These are phyloP conservation scores for Trichoderma brevicompactum DNA, from an alignment of 2,329 filamentous ascomycete species.

Conservation along the genomic window DNA sequence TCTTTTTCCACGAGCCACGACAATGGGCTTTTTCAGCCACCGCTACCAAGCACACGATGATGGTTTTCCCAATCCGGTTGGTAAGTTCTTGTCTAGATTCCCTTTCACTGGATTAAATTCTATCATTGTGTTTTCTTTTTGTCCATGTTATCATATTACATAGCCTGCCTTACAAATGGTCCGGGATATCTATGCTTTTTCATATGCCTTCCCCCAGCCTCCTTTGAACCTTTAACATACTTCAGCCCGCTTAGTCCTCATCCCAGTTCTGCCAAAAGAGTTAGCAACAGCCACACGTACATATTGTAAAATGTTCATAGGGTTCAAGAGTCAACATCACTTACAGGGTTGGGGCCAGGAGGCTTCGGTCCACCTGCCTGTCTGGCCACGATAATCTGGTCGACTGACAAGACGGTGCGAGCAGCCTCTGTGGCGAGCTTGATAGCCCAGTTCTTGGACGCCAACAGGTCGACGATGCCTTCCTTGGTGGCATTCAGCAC, in stretches of 20 bases:
- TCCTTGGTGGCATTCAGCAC: slow-evolving; percentile 84
- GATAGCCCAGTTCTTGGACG: slow-evolving; percentile 95
- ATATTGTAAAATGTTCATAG: not conserved
- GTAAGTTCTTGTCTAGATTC: not conserved
- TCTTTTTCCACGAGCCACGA: no score
- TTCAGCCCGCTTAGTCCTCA: slow-evolving; percentile 57
- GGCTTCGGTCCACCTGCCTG: slow-evolving; percentile 98
- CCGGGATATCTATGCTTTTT: slow-evolving; percentile 36
- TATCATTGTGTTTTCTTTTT: slow-evolving; percentile 25
- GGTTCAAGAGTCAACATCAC: slow-evolving; percentile 33
- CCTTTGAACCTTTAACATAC: not conserved
- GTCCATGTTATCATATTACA: slow-evolving; percentile 26
- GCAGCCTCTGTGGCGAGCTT: slow-evolving; percentile 95
- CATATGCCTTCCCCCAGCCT: slow-evolving; percentile 29
- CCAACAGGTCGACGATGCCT: slow-evolving; percentile 89
- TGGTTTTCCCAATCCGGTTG: not conserved
- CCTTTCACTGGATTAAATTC: slow-evolving; percentile 26
- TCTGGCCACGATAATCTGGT: slow-evolving; percentile 98
- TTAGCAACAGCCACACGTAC: slow-evolving; percentile 36
- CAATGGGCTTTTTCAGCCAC: no score
- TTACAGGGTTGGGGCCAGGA: slow-evolving; percentile 82
- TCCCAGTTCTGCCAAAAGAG: slow-evolving; percentile 59
- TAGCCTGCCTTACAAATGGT: slow-evolving; percentile 13
- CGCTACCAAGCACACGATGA: not conserved
- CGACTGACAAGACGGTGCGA: slow-evolving; percentile 90